These are phyloP conservation scores for Parmales sp. DNA, from an alignment of 108 stramenopile species.

Conservation along the genomic window DNA sequence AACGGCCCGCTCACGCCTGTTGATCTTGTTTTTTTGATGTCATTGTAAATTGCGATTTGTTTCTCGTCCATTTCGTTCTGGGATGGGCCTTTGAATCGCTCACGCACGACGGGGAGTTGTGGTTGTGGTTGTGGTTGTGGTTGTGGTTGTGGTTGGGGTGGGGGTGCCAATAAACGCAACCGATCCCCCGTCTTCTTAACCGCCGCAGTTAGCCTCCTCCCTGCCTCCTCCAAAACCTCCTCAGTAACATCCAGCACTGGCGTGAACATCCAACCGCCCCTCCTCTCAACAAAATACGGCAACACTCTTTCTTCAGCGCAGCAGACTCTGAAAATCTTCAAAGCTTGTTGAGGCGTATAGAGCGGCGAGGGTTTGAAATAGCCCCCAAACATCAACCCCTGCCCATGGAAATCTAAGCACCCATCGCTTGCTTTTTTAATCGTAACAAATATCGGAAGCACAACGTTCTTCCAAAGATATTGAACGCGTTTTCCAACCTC, in stretches of 20 bases:
- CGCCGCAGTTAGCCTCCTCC: too few species aligned
- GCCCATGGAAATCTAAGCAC: constrained; percentile 32
- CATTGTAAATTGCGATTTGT: too few species aligned
- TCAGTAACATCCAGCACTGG: constrained; percentile 36
- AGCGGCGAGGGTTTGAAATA: constrained; percentile 28
- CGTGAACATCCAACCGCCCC: constrained; percentile 47
- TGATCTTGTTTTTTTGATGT: too few species aligned
- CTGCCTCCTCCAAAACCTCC: too few species aligned
- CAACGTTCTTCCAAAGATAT: too few species aligned
- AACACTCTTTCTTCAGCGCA: constrained; percentile 32
- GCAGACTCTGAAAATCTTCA: constrained; percentile 21
- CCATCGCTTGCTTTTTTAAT: constrained; percentile 25
- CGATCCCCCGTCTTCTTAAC: too few species aligned
- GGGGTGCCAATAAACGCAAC: too few species aligned
- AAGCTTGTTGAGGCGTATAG: constrained; percentile 9
- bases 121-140: too few species aligned
- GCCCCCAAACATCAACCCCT: constrained; percentile 48
- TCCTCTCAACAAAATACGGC: constrained; percentile 48
- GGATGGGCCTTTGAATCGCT: too few species aligned
- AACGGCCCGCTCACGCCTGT: constrained; percentile 71
- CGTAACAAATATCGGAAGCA: constrained; percentile 25
- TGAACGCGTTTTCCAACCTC: constrained; percentile 25
- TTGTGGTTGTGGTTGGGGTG: too few species aligned
- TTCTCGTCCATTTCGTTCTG: too few species aligned
- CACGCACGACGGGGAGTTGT: too few species aligned